These are phyloP conservation scores for Calonectria naviculata DNA, from an alignment of 2,329 filamentous ascomycete species.

Conservation along the genomic window DNA sequence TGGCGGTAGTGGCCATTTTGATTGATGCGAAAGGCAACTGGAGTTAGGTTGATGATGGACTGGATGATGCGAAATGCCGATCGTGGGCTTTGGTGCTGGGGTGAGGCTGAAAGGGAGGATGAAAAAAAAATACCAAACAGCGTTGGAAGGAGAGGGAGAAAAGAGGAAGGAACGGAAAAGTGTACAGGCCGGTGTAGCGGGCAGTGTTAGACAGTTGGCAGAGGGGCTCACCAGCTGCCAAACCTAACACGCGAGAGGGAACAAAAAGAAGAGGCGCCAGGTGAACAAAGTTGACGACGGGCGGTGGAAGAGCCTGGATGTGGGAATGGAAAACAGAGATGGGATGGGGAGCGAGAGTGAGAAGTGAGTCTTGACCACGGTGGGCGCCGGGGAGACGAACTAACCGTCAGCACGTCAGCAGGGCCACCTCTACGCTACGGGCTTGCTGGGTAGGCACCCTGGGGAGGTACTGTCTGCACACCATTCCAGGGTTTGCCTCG, in stretches of 20 bases:
- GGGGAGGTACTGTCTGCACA: constrained; percentile 12
- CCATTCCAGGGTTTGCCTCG: neutral
- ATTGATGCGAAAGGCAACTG: constrained; percentile 22
- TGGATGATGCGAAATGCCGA: constrained; percentile 40
- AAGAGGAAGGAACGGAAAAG: constrained; percentile 36
- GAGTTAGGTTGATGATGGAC: constrained; percentile 24
- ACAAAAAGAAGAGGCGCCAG: constrained; percentile 25
- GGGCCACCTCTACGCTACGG: constrained; percentile 9
- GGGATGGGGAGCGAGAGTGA: constrained; percentile 19
- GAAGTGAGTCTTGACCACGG: constrained; percentile 9
- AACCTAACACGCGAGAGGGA: constrained; percentile 23
- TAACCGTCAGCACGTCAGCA: constrained; percentile 39
- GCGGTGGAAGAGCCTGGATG: constrained; percentile 5
- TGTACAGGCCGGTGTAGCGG: constrained; percentile 26
- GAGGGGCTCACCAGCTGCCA: constrained; percentile 27
- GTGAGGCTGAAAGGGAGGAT: constrained; percentile 37
- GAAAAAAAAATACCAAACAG: constrained; percentile 37
- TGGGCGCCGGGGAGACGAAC: constrained; percentile 30
- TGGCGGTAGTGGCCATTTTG: constrained; percentile 71
- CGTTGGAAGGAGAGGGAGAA: constrained; percentile 34
- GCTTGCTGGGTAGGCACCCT: neutral
- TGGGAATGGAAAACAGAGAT: constrained; percentile 18
- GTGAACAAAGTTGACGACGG: constrained; percentile 29
- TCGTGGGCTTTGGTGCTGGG: constrained; percentile 36
- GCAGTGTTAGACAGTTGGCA: constrained; percentile 27